These are phyloP conservation scores for Pterulicium gracile DNA, from an alignment of 1,284 basidiomycete genomes.

Conservation along the genomic window DNA sequence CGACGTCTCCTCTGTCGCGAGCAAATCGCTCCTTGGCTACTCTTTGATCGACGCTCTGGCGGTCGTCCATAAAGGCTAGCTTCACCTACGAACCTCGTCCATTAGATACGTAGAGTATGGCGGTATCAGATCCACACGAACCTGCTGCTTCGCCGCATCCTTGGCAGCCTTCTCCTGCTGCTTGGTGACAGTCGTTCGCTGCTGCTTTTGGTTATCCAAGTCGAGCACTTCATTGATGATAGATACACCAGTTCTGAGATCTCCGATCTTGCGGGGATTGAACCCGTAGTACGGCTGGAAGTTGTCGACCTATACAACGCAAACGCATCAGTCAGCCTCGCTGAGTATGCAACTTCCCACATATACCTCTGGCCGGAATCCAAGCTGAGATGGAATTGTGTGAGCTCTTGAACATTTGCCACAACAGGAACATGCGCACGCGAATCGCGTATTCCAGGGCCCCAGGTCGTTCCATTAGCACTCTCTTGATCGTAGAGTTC, in stretches of 20 bases:
- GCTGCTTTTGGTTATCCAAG: constrained; percentile 42
- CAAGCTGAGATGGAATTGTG: constrained; percentile 36
- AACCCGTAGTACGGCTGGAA: constrained; percentile 63
- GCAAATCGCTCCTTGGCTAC: constrained; percentile 50
- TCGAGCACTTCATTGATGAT: constrained; percentile 54
- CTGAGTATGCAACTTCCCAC: constrained; percentile 6
- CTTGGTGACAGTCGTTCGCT: constrained; percentile 31
- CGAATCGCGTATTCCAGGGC: constrained; percentile 68
- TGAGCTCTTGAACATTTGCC: constrained; percentile 7
- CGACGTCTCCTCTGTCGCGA: constrained; percentile 18
- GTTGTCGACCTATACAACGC: constrained; percentile 24
- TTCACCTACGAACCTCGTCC: constrained; percentile 38
- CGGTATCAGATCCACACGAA: no score
- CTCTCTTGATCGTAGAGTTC: constrained; percentile 53
- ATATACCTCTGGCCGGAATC: constrained; percentile 54
- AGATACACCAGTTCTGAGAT: constrained; percentile 48
- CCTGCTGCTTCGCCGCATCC: constrained; percentile 43
- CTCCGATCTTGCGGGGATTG: constrained; percentile 36
- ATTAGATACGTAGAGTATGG: no score
- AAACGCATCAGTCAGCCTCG: neutral
- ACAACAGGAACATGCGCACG: constrained; percentile 28
- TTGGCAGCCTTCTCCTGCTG: constrained; percentile 45
- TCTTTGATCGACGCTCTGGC: constrained; percentile 37
- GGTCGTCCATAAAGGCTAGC: constrained; percentile 65
- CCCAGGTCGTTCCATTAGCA: constrained; percentile 53